phyloP scores from a whole-genome alignment of 1,284 basidiomycete species.

The Ustilago bromivora region DNA sequence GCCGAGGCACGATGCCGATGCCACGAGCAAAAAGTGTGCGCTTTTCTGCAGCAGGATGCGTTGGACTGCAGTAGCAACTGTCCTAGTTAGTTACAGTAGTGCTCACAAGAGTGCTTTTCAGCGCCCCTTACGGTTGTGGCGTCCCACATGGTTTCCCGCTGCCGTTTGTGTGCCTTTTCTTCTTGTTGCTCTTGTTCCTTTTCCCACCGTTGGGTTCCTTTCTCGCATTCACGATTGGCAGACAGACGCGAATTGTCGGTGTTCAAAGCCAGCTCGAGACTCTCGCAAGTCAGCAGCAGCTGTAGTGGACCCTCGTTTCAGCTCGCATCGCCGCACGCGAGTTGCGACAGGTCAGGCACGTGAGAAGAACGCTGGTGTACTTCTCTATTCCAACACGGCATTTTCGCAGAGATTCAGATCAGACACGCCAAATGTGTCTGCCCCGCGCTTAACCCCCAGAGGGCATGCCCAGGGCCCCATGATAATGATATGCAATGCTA shows the following conservation, averaged over 20 bases:
- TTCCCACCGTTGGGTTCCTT: neutral
- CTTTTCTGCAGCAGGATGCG: neutral
- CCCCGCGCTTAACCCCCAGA: no score
- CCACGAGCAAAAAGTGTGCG: neutral
- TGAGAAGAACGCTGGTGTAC: neutral
- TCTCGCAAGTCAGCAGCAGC: no score
- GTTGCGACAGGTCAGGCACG: conserved; percentile 4
- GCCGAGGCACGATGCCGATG: conserved; percentile 1
- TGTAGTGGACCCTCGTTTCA: neutral
- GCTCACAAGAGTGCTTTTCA: neutral
- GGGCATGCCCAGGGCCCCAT: no score
- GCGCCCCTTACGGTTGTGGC: conserved; percentile 7
- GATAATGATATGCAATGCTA: no score
- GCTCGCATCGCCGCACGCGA: conserved; percentile 2
- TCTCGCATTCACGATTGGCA: neutral
- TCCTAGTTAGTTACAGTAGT: neutral
- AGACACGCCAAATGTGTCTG: no score
- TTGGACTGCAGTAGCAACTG: neutral
- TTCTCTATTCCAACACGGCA: conserved; percentile 2
- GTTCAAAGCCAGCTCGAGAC: neutral
- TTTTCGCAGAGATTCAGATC: neutral
- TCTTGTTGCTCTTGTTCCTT: neutral
- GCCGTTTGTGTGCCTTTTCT: neutral
- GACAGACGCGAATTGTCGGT: neutral
- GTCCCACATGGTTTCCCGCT: neutral